Conservation (phyloP, 2,329 filamentous ascomycete genomes). For the Xylaria sp. region DNA sequence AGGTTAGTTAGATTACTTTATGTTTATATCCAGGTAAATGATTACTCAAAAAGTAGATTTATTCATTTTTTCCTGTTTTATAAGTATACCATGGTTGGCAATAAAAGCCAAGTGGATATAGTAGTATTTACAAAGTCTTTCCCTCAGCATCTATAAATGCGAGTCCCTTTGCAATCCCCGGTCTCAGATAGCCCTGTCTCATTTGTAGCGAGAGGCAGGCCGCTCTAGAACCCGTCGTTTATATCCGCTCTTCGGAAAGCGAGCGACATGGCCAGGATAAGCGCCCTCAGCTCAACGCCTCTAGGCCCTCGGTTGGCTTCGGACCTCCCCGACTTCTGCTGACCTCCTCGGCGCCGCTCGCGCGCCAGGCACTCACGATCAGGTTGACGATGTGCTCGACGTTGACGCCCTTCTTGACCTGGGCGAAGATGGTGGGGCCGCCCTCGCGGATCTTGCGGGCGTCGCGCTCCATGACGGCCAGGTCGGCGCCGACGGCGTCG, state of each 20-base stretch:
- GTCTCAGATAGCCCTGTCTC: neutral
- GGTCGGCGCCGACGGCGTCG: slow-evolving; percentile 85
- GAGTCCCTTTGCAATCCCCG: neutral
- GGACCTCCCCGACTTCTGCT: slow-evolving; percentile 61
- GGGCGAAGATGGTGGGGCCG: slow-evolving; percentile 92
- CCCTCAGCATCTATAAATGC: neutral
- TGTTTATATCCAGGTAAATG: neutral
- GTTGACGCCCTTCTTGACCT: slow-evolving; percentile 91
- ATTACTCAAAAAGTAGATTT: no score
- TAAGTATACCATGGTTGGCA: neutral
- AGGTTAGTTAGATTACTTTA: neutral
- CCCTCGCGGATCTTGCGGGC: slow-evolving; percentile 93
- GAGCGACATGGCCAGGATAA: neutral
- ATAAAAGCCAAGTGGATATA: neutral
- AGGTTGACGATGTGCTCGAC: slow-evolving; percentile 87
- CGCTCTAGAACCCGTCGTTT: neutral
- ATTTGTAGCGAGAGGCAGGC: neutral
- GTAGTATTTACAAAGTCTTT: slow-evolving; percentile 10
- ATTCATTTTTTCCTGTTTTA: neutral
- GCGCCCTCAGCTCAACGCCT: slow-evolving; percentile 45
- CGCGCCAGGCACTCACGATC: slow-evolving; percentile 91
- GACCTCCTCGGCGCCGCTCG: slow-evolving; percentile 76
- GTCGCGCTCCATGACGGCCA: slow-evolving; percentile 93
- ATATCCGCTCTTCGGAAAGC: neutral
- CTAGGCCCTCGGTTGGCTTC: slow-evolving; percentile 60